Evolutionary conservation across 306 rosid genomes (phyloP).

Genomic region (Begonia masoniana): DNA sequence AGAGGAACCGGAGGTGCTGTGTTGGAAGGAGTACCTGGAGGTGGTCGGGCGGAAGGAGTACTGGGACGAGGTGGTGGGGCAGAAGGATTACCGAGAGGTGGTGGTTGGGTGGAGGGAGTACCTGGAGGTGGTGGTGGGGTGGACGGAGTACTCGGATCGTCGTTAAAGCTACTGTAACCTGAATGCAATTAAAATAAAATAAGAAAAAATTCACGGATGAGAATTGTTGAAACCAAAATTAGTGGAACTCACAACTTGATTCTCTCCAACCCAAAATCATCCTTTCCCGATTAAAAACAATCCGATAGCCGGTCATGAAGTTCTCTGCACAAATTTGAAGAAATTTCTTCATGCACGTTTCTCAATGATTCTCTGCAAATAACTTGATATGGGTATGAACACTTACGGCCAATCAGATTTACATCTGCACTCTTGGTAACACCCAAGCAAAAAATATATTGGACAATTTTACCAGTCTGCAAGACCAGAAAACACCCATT

Average conservation of each 20-base stretch:
- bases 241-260: constrained; percentile 63
- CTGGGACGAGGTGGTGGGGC: too few species aligned
- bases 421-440: constrained; percentile 43
- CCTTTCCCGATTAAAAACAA: too few species aligned
- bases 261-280: too few species aligned
- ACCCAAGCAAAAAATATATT: constrained; percentile 37
- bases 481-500: constrained; percentile 8
- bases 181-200: too few species aligned
- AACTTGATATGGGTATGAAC: constrained; percentile 1
- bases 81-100: too few species aligned
- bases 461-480: too few species aligned
- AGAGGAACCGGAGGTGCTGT: too few species aligned
- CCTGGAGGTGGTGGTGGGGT: neutral
- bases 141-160: neutral
- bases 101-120: constrained; percentile 28
- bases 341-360: too few species aligned
- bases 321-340: constrained; percentile 75
- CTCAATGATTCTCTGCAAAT: too few species aligned
- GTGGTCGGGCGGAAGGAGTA: constrained; percentile 1
- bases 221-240: constrained; percentile 6
- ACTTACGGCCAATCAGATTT: constrained; percentile 87
- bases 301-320: constrained; percentile 84
- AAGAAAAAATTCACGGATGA: constrained; percentile 5
- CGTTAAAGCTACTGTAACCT: constrained; percentile 28
- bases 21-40: too few species aligned